These are phyloP conservation scores for Penicillium glabrum DNA, from an alignment of 2,329 filamentous ascomycete genomes.

Conservation along the genomic window DNA sequence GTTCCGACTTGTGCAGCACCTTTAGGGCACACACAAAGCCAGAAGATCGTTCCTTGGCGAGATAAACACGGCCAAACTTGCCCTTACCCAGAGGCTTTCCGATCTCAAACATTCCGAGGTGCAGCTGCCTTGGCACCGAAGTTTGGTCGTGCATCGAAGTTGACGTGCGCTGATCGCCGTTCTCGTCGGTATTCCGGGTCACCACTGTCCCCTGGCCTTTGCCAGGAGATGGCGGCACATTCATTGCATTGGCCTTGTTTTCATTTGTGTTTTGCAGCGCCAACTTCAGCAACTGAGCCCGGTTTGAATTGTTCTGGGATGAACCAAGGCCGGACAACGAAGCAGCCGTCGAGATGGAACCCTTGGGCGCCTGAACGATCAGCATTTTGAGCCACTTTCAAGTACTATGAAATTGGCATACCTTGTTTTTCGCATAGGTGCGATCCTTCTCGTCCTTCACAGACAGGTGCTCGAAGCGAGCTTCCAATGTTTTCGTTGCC, in stretches of 20 bases:
- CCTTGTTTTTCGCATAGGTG: conserved; percentile 73
- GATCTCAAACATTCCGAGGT: conserved; percentile 93
- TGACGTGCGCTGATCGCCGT: conserved; percentile 36
- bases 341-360: conserved; percentile 47
- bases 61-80: conserved; percentile 83
- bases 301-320: conserved; percentile 53
- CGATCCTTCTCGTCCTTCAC: conserved; percentile 86
- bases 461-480: conserved; percentile 84
- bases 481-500: conserved; percentile 77
- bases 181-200: conserved; percentile 49
- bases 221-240: conserved; percentile 61
- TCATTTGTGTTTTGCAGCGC: conserved; percentile 76
- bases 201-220: conserved; percentile 52
- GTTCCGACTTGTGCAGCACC: conserved; percentile 79
- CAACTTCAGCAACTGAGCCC: conserved; percentile 82
- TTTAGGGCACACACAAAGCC: conserved; percentile 86
- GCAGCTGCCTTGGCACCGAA: conserved; percentile 60
- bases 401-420: conserved; percentile 40
- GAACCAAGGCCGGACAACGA: conserved; percentile 50
- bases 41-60: conserved; percentile 74
- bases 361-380: conserved; percentile 34
- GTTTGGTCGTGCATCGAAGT: conserved; percentile 58
- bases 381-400: conserved; percentile 6
- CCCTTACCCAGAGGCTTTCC: conserved; percentile 82
- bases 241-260: conserved; percentile 55